phyloP scores from a whole-genome alignment of 306 rosid species.

The Herpetospermum pedunculosum region DNA sequence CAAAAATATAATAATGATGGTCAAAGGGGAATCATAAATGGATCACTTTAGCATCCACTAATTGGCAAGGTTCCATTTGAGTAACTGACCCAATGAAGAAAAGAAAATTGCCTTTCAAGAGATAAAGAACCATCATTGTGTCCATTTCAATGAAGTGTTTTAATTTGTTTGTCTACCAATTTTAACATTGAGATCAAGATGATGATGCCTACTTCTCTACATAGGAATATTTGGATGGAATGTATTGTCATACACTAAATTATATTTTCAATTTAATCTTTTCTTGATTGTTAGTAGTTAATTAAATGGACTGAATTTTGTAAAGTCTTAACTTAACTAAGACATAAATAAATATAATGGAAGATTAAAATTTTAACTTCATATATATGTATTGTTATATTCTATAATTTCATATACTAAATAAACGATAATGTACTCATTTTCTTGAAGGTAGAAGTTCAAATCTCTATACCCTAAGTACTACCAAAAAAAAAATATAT shows the following conservation, averaged over 20 bases:
- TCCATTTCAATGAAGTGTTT: not conserved
- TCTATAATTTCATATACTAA: too few species aligned
- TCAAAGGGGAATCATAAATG: not conserved
- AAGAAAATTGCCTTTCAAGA: not conserved
- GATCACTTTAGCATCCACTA: not conserved
- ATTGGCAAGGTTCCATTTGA: not conserved
- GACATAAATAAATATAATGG: too few species aligned
- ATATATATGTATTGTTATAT: too few species aligned
- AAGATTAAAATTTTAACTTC: too few species aligned
- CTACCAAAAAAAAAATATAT: too few species aligned
- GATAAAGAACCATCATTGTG: not conserved
- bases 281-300: not conserved
- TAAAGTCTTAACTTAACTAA: too few species aligned
- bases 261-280: not conserved
- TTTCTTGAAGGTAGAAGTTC: too few species aligned
- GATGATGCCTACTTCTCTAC: not conserved
- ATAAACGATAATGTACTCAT: too few species aligned
- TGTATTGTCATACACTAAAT: not conserved
- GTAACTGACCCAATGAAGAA: not conserved
- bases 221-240: not conserved
- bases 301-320: too few species aligned
- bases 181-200: not conserved
- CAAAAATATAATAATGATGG: not conserved
- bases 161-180: not conserved
- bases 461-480: too few species aligned